phyloP scores from a whole-genome alignment of 192 early-diverging fungal species.

The Dissophora ornata region DNA sequence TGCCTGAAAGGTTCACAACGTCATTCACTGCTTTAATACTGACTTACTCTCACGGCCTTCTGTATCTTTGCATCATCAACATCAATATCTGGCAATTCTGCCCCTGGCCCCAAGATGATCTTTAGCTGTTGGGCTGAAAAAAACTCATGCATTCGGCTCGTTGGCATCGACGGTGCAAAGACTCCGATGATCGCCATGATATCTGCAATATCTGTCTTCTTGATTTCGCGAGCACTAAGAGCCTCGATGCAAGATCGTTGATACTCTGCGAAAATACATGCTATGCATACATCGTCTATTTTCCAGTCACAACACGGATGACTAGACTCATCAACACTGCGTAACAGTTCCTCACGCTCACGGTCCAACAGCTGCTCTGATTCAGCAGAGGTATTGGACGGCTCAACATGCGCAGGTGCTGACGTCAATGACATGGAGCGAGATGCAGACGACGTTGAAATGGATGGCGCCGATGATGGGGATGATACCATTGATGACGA shows the following conservation, averaged over 20 bases:
- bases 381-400: constrained; percentile 18
- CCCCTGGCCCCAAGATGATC: neutral
- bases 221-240: constrained; percentile 15
- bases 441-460: too few relatives aligned
- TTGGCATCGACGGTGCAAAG: constrained; percentile 21
- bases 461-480: too few relatives aligned
- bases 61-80: constrained; percentile 25
- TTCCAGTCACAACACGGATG: constrained; percentile 22
- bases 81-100: constrained; percentile 22
- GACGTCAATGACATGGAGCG: neutral
- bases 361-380: constrained; percentile 30
- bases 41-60: constrained; percentile 36
- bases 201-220: constrained; percentile 23
- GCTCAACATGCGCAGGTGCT: constrained; percentile 9
- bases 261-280: constrained; percentile 13
- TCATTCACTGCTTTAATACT: neutral
- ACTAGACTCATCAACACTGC: constrained; percentile 25
- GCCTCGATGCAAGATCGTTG: constrained; percentile 25
- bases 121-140: constrained; percentile 20
- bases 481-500: too few relatives aligned
- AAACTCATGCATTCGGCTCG: constrained; percentile 25
- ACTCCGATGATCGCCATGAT: constrained; percentile 28
- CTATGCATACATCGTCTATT: constrained; percentile 12
- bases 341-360: constrained; percentile 22
- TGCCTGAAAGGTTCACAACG: neutral